phyloP scores from a whole-genome alignment of 495 filamentous ascomycete genomes.

The Hyaloscypha finlandica region DNA sequence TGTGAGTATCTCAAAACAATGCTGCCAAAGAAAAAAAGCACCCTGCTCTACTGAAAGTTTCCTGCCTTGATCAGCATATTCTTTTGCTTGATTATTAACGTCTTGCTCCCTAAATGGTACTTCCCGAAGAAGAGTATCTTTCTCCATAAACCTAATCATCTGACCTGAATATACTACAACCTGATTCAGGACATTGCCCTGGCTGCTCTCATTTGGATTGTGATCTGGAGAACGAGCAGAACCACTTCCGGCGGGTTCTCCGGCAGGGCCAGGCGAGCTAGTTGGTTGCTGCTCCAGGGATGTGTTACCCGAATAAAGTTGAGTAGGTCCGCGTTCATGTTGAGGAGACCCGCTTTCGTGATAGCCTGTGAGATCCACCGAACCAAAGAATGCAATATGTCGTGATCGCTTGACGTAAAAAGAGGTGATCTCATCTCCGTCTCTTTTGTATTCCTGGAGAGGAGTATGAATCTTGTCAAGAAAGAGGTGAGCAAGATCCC shows the following conservation, averaged over 20 bases:
- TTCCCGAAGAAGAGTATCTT: conserved; percentile 16
- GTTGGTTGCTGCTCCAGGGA: conserved; percentile 11
- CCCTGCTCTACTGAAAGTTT: conserved; percentile 11
- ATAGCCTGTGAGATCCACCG: conserved; percentile 10
- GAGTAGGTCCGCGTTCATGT: too few relatives aligned
- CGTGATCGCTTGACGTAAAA: conserved; percentile 26
- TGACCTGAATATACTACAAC: conserved; percentile 1
- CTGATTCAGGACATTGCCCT: not conserved
- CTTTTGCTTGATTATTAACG: conserved; percentile 18
- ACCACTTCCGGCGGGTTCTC: not conserved
- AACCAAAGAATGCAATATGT: conserved; percentile 26
- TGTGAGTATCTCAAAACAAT: conserved; percentile 22
- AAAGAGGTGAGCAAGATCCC: conserved; percentile 26
- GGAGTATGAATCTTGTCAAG: conserved; percentile 24
- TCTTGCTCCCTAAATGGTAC: conserved; percentile 14
- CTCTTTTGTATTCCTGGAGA: conserved; percentile 12
- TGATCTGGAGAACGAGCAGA: not conserved
- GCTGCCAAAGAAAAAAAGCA: conserved; percentile 17
- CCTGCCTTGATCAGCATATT: conserved; percentile 22
- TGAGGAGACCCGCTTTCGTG: too few relatives aligned
- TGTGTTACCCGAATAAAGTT: too few relatives aligned
- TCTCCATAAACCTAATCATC: conserved; percentile 22
- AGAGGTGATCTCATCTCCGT: conserved; percentile 26
- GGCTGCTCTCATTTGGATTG: not conserved
- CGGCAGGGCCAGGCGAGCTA: not conserved